Evolutionary conservation across 2,329 filamentous ascomycete species (phyloP), one percentile per base, ranked within the genome.

Genomic region (Piedraia hortae): DNA sequence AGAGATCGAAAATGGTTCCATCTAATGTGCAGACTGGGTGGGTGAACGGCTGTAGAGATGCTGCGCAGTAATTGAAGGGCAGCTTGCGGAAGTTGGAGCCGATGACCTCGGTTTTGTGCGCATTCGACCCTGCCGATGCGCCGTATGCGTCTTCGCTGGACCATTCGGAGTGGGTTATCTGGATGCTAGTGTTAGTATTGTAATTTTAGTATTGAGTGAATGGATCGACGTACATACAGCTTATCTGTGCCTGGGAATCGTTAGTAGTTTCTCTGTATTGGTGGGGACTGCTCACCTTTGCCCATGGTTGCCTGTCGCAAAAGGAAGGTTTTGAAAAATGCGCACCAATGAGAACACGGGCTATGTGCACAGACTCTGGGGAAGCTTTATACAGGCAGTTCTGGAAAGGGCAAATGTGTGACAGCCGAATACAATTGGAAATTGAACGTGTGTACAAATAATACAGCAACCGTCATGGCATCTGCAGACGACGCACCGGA

Each of bases 141-240:
- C 73, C 72, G 48, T 74, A 91, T 27, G 75, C 67, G 46, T 91
- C 80, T 21, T 70, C 65, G 4, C 78, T 90, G 5, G 77, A 69
- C 85, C 85, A 97, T 56, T 97, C 85, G 18, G 75, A 88, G 51
- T 97, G 88, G 24, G 85, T 97, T 40, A 97, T 97, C 59, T 66
- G 33, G 22, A 25, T 8, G 6, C 9, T 14, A 22, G 17, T 12
- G 15, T 24, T 20, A 24, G 23, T 12, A 12, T 10, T 18, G 10
- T 5, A n/a, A 10, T 4, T 17, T 10, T 18, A 11, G 13, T 21
- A 6, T 5, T 14, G 10, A 20, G 17, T 10, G 16, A 12, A 19
- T 12, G 10, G 20, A 12, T 29, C 26, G 32, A 43, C 42, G 24
- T 38, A 44, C 42, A 40, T 45, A 45, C 37, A 45, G 31, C 34